Evolutionary conservation across 2,329 filamentous ascomycete species (phyloP).

Genomic region (Penicillium sp.): DNA sequence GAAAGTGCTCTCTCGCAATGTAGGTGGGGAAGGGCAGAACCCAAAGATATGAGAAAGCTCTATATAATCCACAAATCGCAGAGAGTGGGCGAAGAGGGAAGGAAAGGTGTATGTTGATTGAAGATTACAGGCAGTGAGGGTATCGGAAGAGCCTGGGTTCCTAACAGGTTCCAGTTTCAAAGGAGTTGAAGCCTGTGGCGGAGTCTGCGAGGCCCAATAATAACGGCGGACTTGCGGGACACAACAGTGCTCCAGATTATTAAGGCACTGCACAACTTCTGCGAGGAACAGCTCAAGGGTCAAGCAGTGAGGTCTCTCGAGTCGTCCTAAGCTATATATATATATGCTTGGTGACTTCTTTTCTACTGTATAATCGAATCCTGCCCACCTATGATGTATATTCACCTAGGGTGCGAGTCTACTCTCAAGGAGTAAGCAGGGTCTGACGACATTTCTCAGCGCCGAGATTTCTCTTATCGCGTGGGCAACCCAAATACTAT

Average conservation of each 20-base stretch:
- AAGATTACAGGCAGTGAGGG: conserved; percentile 26
- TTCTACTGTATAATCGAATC: neutral
- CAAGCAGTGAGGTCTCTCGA: neutral
- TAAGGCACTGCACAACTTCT: conserved; percentile 13
- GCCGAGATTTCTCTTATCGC: conserved; percentile 4
- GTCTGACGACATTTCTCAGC: neutral
- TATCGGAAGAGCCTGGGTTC: conserved; percentile 17
- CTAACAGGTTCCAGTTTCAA: conserved; percentile 34
- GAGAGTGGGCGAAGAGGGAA: conserved; percentile 5
- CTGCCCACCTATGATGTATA: neutral
- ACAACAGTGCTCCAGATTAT: conserved; percentile 19
- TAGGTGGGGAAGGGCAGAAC: conserved; percentile 17
- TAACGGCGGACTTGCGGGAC: conserved; percentile 26
- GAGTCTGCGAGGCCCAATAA: conserved; percentile 31
- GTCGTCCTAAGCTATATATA: neutral
- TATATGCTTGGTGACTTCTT: neutral
- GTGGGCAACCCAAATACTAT: neutral
- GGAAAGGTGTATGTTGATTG: conserved; percentile 14
- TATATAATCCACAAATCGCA: conserved; percentile 12
- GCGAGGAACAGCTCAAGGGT: neutral
- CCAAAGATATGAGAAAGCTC: conserved; percentile 9
- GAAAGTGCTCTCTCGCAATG: conserved; percentile 31
- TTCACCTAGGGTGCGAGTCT: neutral
- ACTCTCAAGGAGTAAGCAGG: neutral
- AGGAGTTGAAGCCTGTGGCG: conserved; percentile 31